These are phyloP conservation scores for Escallonia rubra DNA, from an alignment of 129 eudicot species.

Conservation along the genomic window DNA sequence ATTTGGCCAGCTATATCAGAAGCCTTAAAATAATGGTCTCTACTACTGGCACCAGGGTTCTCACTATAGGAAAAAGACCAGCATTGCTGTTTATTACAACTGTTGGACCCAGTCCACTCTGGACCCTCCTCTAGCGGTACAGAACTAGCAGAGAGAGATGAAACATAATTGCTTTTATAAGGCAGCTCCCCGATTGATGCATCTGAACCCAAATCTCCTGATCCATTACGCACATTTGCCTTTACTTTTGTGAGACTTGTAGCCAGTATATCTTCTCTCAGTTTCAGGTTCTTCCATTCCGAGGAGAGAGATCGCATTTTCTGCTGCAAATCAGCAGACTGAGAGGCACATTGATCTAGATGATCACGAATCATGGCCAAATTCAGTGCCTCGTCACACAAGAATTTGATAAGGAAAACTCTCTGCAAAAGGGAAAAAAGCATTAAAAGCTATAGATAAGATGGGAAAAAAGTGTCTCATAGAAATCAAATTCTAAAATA, in stretches of 20 bases:
- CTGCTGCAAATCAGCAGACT: constrained; percentile 47
- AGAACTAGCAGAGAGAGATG: not conserved
- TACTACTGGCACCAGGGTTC: constrained; percentile 12
- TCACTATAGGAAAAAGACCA: constrained; percentile 23
- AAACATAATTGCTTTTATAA: constrained; percentile 2
- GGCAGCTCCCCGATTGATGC: constrained; percentile 11
- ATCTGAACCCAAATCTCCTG: constrained; percentile 28
- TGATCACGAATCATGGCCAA: constrained; percentile 61
- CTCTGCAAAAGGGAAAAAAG: constrained; percentile 50
- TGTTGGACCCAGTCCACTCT: constrained; percentile 5
- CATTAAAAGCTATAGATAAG: not conserved
- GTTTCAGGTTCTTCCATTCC: constrained; percentile 32
- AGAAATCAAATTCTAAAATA: not conserved
- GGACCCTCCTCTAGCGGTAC: constrained; percentile 11
- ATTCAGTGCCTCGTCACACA: constrained; percentile 78
- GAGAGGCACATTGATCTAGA: constrained; percentile 48
- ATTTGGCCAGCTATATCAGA: constrained; percentile 6
- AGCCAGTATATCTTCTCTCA: constrained; percentile 40
- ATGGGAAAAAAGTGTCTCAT: constrained; percentile 4
- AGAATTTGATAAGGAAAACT: constrained; percentile 61
- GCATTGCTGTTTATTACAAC: constrained; percentile 16
- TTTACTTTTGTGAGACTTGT: constrained; percentile 23
- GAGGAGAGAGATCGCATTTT: constrained; percentile 39
- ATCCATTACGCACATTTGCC: constrained; percentile 3
- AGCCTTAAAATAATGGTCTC: constrained; percentile 17